A percentile compares a stretch with the other conserved stretches of the same genome.
Evolutionary conservation across 2,329 filamentous ascomycete species (phyloP).

Genomic region (Cordyceps pruinosa): DNA sequence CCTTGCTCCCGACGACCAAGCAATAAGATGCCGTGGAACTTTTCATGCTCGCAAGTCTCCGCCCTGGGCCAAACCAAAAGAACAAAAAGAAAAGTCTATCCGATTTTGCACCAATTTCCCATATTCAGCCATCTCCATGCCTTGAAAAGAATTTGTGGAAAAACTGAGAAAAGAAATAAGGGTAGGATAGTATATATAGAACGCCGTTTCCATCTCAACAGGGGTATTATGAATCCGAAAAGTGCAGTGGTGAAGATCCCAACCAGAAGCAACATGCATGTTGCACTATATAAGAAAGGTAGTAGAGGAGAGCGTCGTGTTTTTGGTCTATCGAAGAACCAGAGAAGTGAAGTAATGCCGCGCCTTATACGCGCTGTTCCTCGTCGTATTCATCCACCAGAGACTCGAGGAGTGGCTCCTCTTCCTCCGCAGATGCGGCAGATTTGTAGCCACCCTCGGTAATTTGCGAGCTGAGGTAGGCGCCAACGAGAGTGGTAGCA

Average conservation of each 20-base stretch:
- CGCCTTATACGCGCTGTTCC: slow-evolving; percentile 24
- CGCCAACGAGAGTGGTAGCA: slow-evolving; percentile 66
- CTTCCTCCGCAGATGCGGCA: slow-evolving; percentile 34
- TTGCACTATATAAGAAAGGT: not conserved
- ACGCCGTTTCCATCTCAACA: slow-evolving; percentile 8
- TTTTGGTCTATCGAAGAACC: slow-evolving; percentile 1
- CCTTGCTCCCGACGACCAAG: slow-evolving; percentile 1
- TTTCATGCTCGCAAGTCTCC: not conserved
- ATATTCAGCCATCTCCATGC: not conserved
- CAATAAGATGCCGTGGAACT: not conserved
- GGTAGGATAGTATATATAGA: slow-evolving; percentile 9
- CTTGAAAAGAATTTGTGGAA: not conserved
- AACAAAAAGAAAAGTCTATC: slow-evolving; percentile 8
- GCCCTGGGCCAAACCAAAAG: no score
- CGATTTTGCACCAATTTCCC: not conserved
- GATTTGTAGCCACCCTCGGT: slow-evolving; percentile 52
- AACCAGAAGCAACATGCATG: not conserved
- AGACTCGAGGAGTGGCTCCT: slow-evolving; percentile 26
- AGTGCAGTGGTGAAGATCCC: slow-evolving; percentile 6
- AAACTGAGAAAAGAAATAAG: slow-evolving; percentile 3
- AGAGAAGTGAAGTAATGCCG: slow-evolving; percentile 11
- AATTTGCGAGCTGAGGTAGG: slow-evolving; percentile 68
- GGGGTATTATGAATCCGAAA: slow-evolving; percentile 3
- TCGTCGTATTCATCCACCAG: slow-evolving; percentile 26
- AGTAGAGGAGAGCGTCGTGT: not conserved